Evolutionary conservation across 208 protist species (phyloP), one percentile per base, ranked within the genome.

Genomic region (Acanthamoeba rhysodes): DNA sequence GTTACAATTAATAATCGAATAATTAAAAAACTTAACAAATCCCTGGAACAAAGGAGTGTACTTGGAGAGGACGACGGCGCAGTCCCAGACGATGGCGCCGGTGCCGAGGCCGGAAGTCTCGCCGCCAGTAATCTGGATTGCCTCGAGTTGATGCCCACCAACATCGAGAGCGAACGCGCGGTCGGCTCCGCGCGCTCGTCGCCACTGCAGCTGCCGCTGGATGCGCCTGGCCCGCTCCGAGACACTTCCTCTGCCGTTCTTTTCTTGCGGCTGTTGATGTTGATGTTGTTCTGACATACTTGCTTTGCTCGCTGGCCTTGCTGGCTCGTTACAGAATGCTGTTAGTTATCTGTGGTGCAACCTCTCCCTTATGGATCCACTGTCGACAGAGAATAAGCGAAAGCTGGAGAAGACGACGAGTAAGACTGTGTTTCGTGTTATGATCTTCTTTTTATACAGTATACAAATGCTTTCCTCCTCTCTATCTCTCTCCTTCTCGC

Each of bases 1-100:
- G 1, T 2, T 45, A 8, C 4, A 45, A 45, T 6, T 27, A 27
- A 18, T 29, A 66, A 66, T 32, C 8, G 8, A 48, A 80, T 76
- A 76, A 41, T 37, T 41, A 34, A 78, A 24, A 34, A n/a, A n/a
- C n/a, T n/a, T 12, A 74, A 74, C 20, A 37, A 74, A 70, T 20
- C 64, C 45, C 0, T 50, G 14, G 55, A 24, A 62, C 6, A 24
- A 22, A 22, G 55, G 55, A 22, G 55, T 24, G 66, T 93, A 93
- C 87, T 93, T 93, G 64, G 87, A 93, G 87, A 93, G 87, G 29
- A 93, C 87, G 45, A 93, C 87, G n/a, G 87, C 87, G 45, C 64
- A 70, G 62, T 93, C 87, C 87, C 87, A 93, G 5, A 93, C 87
- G 62, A 93, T 76, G 62, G 87, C 87, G 7, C 87, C 87, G 20